phyloP scores from a whole-genome alignment of 257 asterid genomes.

The Solanum pennellii region DNA sequence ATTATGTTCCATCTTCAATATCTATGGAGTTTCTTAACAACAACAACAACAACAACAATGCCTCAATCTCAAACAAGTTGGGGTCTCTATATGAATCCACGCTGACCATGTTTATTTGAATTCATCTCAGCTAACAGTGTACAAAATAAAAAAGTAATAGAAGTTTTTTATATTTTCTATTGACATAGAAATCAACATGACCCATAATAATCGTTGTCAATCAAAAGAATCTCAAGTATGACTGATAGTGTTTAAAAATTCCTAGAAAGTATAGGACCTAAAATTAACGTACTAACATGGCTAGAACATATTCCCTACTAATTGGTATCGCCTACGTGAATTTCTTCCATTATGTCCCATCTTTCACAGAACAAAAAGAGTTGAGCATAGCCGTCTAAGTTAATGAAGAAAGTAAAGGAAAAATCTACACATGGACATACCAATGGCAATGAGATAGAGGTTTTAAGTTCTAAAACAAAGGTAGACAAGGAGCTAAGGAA shows the following conservation, averaged over 20 bases:
- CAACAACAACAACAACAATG: background rate
- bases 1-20: background rate
- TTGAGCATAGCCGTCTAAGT: background rate
- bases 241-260: background rate
- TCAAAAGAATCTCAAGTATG: background rate
- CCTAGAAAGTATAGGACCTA: background rate
- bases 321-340: background rate
- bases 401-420: background rate
- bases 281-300: background rate
- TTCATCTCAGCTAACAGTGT: background rate
- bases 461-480: background rate
- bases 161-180: background rate
- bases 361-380: background rate
- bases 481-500: background rate
- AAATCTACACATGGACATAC: background rate
- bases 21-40: background rate
- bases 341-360: background rate
- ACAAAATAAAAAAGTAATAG: background rate
- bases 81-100: background rate
- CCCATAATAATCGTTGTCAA: background rate
- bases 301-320: background rate
- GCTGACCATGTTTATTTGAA: background rate
- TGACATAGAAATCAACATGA: background rate
- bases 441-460: background rate
- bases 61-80: background rate